Base-by-base conservation (phyloP, 2,329 filamentous ascomycete genomes). In the Cercospora sp. region DNA sequence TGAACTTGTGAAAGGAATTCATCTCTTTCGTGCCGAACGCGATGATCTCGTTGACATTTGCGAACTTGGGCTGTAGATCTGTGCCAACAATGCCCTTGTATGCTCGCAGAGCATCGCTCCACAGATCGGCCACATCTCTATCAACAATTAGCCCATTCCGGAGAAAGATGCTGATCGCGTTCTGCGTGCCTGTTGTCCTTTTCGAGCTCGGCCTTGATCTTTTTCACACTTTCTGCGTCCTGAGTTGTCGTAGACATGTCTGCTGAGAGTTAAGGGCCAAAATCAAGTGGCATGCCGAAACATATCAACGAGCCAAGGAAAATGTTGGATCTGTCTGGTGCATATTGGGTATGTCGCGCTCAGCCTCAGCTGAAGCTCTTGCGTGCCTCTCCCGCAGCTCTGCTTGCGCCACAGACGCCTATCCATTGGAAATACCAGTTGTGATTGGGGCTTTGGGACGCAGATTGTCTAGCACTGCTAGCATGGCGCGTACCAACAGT, bases 61-160 rank as follows among this genome's bases (percentile, higher is more conserved):
- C 53, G 51, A 65, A 65, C 30, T 43, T 65, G 32, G 49, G 62
- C 34, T 65, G 49, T 16, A 65, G 34, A 32, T 65, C 62, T 28
- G 62, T 65, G n/a, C 62, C 62, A 45, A 65, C 62, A 32, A 65
- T 65, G 49, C 62, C 62, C 16, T 65, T 65, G 51, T 65, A 65
- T 43, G 30, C 34, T 12, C 62, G 62, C 30, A 65, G 32, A 32
- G 62, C 62, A 58, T 65, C 62, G 51, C 62, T 65, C 62, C 62
- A 65, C 16, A 65, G 51, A 21, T 65, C 62, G 5, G 51, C 28
- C 21, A 65, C 62, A 65, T 65, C 62, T 59, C 62, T 65, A 21
- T 21, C 8, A n/a, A 37, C n/a, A 34, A 24, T 59, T n/a, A 59
- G 55, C 18, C 9, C 12, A 21, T 37, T 10, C 16, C 5, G n/a